phyloP scores from a whole-genome alignment of 768 basidiomycete genomes.

The Boletus rufocinnamomeus region DNA sequence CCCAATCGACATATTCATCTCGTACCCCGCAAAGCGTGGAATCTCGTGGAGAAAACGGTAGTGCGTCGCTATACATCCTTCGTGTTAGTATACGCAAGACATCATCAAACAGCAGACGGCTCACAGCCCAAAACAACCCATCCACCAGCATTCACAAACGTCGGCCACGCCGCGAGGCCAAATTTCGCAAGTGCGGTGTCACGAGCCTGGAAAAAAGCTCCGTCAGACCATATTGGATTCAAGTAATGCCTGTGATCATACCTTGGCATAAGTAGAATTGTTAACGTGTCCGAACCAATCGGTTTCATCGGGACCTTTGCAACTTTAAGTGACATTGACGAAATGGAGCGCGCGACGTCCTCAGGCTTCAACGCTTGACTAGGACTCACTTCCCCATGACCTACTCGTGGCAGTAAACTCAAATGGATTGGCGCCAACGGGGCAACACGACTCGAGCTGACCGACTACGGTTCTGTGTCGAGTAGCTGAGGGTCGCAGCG shows the following conservation, averaged over 20 bases:
- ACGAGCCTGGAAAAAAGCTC: slow-evolving; percentile 12
- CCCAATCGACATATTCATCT: slow-evolving; percentile 3
- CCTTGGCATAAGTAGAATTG: slow-evolving; percentile 11
- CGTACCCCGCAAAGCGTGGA: slow-evolving; percentile 16
- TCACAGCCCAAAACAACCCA: slow-evolving; percentile 9
- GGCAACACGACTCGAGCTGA: not conserved
- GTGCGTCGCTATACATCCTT: slow-evolving; percentile 7
- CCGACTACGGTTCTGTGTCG: not conserved
- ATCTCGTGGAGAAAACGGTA: slow-evolving; percentile 23
- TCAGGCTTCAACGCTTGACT: not conserved
- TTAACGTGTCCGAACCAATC: slow-evolving; percentile 24
- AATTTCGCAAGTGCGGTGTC: slow-evolving; percentile 17
- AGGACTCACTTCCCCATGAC: not conserved
- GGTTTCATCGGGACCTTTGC: slow-evolving; percentile 19
- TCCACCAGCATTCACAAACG: slow-evolving; percentile 16
- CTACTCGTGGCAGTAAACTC: not conserved
- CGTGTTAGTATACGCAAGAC: not conserved
- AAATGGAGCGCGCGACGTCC: not conserved
- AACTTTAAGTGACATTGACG: slow-evolving; percentile 1
- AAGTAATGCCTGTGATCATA: not conserved
- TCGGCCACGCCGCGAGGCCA: slow-evolving; percentile 10
- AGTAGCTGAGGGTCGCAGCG: not conserved
- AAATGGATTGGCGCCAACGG: not conserved
- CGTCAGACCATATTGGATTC: not conserved
- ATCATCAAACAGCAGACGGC: not conserved